A percentile compares a stretch with the other conserved stretches of the same genome.
Conservation (phyloP, 1,284 basidiomycete genomes). For the Fomitopsis schrenkii region DNA sequence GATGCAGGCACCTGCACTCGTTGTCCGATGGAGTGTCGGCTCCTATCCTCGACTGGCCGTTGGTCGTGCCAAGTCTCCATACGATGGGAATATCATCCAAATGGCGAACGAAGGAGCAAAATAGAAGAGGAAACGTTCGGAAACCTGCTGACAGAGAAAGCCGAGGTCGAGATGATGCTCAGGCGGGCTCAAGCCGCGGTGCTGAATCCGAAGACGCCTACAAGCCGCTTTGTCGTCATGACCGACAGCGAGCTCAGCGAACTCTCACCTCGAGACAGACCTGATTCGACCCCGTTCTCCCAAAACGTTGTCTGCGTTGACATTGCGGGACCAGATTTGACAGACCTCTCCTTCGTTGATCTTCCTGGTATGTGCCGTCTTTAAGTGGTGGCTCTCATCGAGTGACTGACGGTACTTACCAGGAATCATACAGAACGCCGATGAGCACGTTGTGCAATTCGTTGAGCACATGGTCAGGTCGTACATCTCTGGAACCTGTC, state of each 20-base stretch:
- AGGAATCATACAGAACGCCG: slow-evolving; percentile 58
- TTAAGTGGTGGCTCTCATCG: slow-evolving; percentile 32
- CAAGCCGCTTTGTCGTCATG: slow-evolving; percentile 21
- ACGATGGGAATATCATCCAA: slow-evolving; percentile 19
- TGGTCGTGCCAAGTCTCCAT: slow-evolving; percentile 34
- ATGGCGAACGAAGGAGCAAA: slow-evolving; percentile 16
- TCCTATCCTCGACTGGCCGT: slow-evolving; percentile 9
- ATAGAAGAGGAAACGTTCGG: slow-evolving; percentile 34
- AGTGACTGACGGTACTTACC: not conserved
- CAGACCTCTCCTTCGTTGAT: slow-evolving; percentile 42
- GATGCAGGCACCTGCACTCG: slow-evolving; percentile 21
- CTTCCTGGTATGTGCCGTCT: slow-evolving; percentile 32
- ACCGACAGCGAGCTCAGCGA: slow-evolving; percentile 16
- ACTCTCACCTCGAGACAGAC: not conserved
- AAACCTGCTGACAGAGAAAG: slow-evolving; percentile 26
- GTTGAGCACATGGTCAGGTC: slow-evolving; percentile 42
- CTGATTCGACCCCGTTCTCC: slow-evolving; percentile 31
- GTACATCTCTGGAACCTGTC: slow-evolving; percentile 36
- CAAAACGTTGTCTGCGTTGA: slow-evolving; percentile 41
- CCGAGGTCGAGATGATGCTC: slow-evolving; percentile 35
- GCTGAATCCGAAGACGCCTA: slow-evolving; percentile 30
- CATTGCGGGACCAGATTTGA: slow-evolving; percentile 37
- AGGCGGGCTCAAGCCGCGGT: slow-evolving; percentile 42
- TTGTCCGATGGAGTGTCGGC: slow-evolving; percentile 25
- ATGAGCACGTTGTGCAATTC: slow-evolving; percentile 35